Conservation (phyloP, 306 rosid genomes). For the Ziziphus jujuba region DNA sequence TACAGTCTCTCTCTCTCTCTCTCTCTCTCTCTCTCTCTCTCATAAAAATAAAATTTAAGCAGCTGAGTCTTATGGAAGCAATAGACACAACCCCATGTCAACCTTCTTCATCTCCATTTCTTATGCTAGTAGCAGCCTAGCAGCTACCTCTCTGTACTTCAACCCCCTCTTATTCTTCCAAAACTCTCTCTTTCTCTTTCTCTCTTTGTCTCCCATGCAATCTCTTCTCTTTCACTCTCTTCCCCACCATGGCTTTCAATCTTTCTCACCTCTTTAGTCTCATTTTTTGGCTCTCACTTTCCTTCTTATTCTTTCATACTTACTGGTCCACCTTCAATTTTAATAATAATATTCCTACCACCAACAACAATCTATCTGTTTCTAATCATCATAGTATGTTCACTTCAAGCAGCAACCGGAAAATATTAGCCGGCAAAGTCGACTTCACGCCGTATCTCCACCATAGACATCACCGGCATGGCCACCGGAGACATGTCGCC, state of each 20-base stretch:
- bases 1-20: constrained; percentile 20
- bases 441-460: constrained; percentile 59
- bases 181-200: constrained; percentile 4
- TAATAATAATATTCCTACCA: not conserved
- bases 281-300: constrained; percentile 47
- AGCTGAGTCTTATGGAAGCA: constrained; percentile 60
- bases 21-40: constrained; percentile 8
- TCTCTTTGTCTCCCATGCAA: constrained; percentile 46
- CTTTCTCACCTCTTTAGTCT: constrained; percentile 39
- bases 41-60: too few species aligned
- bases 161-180: constrained; percentile 56
- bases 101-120: constrained; percentile 46
- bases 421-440: constrained; percentile 28
- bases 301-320: constrained; percentile 35
- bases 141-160: constrained; percentile 26
- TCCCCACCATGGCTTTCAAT: constrained; percentile 37
- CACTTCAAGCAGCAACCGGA: constrained; percentile 36
- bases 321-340: constrained; percentile 24
- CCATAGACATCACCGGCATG: constrained; percentile 22
- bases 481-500: constrained; percentile 13
- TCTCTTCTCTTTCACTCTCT: constrained; percentile 12
- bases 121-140: constrained; percentile 39
- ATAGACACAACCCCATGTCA: constrained; percentile 57
- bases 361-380: not conserved
- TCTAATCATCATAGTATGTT: constrained; percentile 2